Conservation (phyloP, 257 asterid species). For the Penstemon barbatus region DNA sequence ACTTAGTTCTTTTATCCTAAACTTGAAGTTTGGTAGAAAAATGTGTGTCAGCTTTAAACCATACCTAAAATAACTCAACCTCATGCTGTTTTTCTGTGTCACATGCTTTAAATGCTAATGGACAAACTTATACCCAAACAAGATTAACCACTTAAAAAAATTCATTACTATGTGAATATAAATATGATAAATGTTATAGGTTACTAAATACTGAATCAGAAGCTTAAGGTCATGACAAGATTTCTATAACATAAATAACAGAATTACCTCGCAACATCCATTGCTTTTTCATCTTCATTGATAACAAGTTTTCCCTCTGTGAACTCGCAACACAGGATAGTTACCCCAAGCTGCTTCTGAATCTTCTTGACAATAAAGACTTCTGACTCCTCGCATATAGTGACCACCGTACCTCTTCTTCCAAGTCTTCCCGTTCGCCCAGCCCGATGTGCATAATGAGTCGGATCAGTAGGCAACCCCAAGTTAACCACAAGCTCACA, state of each 20-base stretch:
- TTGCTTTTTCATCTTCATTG: slow-evolving; percentile 44
- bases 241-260: not conserved
- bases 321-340: slow-evolving; percentile 64
- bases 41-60: not conserved
- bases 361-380: slow-evolving; percentile 80
- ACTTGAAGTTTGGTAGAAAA: not conserved
- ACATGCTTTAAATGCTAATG: not conserved
- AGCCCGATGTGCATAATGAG: slow-evolving; percentile 93
- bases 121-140: not conserved
- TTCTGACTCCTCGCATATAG: slow-evolving; percentile 83
- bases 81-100: too few species aligned
- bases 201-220: slow-evolving; percentile 3
- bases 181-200: not conserved
- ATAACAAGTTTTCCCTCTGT: slow-evolving; percentile 76
- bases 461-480: slow-evolving; percentile 84
- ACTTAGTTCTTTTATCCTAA: too few species aligned
- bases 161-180: not conserved
- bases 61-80: not conserved
- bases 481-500: slow-evolving; percentile 96
- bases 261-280: slow-evolving; percentile 27
- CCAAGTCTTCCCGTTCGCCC: slow-evolving; percentile 96
- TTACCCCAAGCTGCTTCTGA: slow-evolving; percentile 81
- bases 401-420: slow-evolving; percentile 77
- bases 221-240: slow-evolving; percentile 15
- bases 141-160: not conserved